Percentiles rank a stretch among this genome's conserved stretches.
Conservation (phyloP, 139 green algal species). For the Chlamydomonas sp. region DNA sequence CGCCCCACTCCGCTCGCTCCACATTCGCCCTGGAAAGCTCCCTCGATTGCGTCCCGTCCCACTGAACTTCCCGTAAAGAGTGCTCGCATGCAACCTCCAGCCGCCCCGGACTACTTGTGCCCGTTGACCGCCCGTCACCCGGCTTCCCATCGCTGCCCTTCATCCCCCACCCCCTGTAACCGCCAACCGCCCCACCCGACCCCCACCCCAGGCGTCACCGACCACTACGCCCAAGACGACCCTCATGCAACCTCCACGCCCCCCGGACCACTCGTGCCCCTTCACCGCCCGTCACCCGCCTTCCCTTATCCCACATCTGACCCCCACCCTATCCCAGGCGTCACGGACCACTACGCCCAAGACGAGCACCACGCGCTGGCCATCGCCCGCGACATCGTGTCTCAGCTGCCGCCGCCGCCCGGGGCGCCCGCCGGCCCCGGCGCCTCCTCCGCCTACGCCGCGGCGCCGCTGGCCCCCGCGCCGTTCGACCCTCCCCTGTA, state of each 20-base stretch:
- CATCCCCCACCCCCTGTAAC: too few species aligned
- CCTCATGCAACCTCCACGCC: slow-evolving; percentile 61
- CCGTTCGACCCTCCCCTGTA: slow-evolving; percentile 80
- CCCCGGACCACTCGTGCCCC: too few species aligned
- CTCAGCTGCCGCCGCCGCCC: slow-evolving; percentile 14
- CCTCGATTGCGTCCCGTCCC: too few species aligned
- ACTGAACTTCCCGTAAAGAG: slow-evolving; percentile 46
- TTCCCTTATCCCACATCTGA: neutral
- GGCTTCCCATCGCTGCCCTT: neutral
- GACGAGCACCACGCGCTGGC: slow-evolving; percentile 86
- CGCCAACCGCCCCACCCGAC: too few species aligned
- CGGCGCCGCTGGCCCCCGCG: neutral
- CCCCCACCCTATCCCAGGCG: slow-evolving; percentile 48
- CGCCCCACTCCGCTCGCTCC: too few species aligned
- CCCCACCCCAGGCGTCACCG: slow-evolving; percentile 59
- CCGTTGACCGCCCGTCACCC: neutral
- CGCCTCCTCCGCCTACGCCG: neutral
- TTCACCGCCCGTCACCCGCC: neutral
- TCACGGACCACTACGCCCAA: slow-evolving; percentile 86
- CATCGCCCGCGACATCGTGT: slow-evolving; percentile 80
- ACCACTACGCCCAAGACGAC: slow-evolving; percentile 87
- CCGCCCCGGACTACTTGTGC: too few species aligned
- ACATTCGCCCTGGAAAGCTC: too few species aligned
- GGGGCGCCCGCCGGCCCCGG: too few species aligned
- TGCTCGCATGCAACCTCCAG: slow-evolving; percentile 73